Evolutionary conservation across 2,329 filamentous ascomycete species (phyloP), one percentile per base, ranked within the genome.

Genomic region (Verticillium albo-atrum): DNA sequence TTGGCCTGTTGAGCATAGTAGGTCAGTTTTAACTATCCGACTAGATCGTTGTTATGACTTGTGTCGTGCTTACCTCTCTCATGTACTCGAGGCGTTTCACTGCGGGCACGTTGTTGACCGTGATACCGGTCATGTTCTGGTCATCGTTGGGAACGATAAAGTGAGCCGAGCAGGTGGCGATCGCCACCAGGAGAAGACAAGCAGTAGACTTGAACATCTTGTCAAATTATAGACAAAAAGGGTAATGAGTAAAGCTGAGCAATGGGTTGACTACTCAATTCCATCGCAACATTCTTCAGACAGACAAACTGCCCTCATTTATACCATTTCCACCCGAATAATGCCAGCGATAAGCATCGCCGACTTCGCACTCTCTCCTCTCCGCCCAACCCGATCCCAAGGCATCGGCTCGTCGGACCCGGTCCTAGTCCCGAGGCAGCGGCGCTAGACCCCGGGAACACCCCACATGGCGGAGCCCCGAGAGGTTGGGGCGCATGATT

Each of bases 121-220:
- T 60, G 7, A 61, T 42, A 2, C 58, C 58, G 0, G 58, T 57
- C 60, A 61, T 60, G 42, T 61, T 35, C 34, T 61, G 60, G 53
- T 61, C 58, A 26, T 61, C 60, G 9, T 61, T 58, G 6, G 58
- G 58, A 4, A 61, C 25, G 1, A 61, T 55, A 6, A 61, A 57
- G 14, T 58, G 58, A 0, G 55, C 58, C 14, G 52, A 55, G 27
- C 52, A 27, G 5, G 17, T 17, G n/a, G 32, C 5, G 1, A 58
- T 7, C 1, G 30, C 37, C 2, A 55, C 7, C 15, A 61, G 6
- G 1, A 20, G 4, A 9, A 57, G 4, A 0, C 55, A 14, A 2
- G 9, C 12, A 3, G 20, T n/a, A 9, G 55, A 58, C 34, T n/a
- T 37, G 14, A 37, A n/a, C 34, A 37, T 37, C 17, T 37, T n/a